A percentile compares a stretch with the other conserved stretches of the same genome.
phyloP scores from a whole-genome alignment of 2,329 filamentous ascomycete genomes.

The Fusarium sp. region DNA sequence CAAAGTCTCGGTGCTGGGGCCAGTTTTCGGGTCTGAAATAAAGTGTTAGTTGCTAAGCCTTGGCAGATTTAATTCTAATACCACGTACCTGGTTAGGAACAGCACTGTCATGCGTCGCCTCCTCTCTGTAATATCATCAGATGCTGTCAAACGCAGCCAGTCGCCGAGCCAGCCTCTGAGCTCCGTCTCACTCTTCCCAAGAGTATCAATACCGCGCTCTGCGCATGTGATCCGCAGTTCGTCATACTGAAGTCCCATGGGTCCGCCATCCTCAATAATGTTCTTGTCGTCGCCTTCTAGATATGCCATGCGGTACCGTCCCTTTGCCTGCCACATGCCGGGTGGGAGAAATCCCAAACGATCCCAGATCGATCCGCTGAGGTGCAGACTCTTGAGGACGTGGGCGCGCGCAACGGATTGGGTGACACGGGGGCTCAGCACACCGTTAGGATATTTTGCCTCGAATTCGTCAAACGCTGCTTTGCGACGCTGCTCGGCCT shows the following conservation, averaged over 20 bases:
- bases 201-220: conserved; percentile 73
- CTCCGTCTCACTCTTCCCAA: conserved; percentile 68
- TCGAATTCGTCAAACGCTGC: conserved; percentile 60
- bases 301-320: conserved; percentile 69
- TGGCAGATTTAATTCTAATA: neutral
- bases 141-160: conserved; percentile 62
- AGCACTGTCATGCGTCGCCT: conserved; percentile 55
- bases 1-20: conserved; percentile 56
- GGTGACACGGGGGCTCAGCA: conserved; percentile 49
- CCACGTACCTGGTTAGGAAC: conserved; percentile 56
- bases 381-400: conserved; percentile 57
- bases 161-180: conserved; percentile 59
- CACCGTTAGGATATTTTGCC: conserved; percentile 49
- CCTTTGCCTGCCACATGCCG: conserved; percentile 64
- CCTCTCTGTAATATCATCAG: conserved; percentile 52
- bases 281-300: conserved; percentile 78
- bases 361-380: conserved; percentile 64
- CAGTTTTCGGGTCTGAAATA: conserved; percentile 52
- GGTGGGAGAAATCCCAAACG: conserved; percentile 60
- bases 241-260: conserved; percentile 64
- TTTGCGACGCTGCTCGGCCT: conserved; percentile 64
- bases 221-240: conserved; percentile 79
- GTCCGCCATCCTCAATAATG: conserved; percentile 72
- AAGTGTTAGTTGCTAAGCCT: conserved; percentile 19
- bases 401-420: conserved; percentile 49